Conservation (phyloP, 2,329 filamentous ascomycete species). For the Dactylonectria macrodidyma region DNA sequence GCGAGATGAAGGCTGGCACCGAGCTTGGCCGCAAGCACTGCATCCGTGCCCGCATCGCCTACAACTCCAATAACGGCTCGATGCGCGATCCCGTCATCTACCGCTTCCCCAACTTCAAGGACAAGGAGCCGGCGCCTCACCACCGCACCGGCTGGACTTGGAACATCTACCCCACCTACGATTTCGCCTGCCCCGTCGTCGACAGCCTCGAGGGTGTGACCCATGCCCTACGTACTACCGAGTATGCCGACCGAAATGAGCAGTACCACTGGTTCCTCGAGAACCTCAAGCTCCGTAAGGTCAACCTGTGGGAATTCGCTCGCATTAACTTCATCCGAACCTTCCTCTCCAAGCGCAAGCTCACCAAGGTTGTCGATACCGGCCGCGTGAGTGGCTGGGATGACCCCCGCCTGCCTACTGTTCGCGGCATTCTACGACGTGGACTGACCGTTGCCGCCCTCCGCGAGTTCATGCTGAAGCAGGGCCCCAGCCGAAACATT, state of each 20-base stretch:
- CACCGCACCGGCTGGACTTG: constrained; percentile 85
- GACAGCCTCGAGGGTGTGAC: constrained; percentile 87
- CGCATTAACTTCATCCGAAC: constrained; percentile 89
- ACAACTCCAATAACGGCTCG: constrained; percentile 94
- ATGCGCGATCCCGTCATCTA: constrained; percentile 98
- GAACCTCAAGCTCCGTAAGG: constrained; percentile 79
- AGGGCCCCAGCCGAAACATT: constrained; percentile 87
- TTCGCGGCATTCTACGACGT: constrained; percentile 82
- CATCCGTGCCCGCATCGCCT: constrained; percentile 94
- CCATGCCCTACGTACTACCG: constrained; percentile 85
- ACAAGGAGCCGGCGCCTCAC: constrained; percentile 64
- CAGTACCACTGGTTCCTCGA: constrained; percentile 91
- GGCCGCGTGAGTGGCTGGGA: constrained; percentile 88
- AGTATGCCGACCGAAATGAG: constrained; percentile 89
- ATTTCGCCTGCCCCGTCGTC: constrained; percentile 87
- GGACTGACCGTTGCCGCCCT: constrained; percentile 86
- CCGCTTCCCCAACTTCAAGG: constrained; percentile 81
- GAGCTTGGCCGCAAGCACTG: constrained; percentile 87
- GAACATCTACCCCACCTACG: constrained; percentile 92
- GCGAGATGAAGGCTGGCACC: constrained; percentile 92
- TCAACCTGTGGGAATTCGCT: constrained; percentile 89
- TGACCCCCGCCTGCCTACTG: constrained; percentile 88
- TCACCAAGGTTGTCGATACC: constrained; percentile 85
- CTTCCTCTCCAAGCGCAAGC: constrained; percentile 88
- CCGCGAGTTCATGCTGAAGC: constrained; percentile 87